phyloP scores from a whole-genome alignment of 352 stramenopile genomes.

The Globisporangium radiosum region DNA sequence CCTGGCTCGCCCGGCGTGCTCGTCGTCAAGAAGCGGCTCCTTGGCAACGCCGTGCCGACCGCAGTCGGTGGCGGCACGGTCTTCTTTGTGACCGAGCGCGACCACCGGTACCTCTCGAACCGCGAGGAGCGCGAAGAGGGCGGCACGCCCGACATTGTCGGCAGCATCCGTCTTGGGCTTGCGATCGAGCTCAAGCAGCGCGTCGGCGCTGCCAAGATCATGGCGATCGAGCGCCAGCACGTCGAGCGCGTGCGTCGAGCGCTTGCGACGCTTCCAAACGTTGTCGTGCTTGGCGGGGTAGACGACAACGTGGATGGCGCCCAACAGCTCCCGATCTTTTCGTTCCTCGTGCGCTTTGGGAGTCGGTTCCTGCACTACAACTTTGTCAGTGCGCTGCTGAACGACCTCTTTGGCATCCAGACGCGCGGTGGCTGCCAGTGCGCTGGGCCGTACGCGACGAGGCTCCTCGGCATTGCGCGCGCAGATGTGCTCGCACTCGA shows the following conservation, averaged over 20 bases:
- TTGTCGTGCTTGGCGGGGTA: constrained; percentile 85
- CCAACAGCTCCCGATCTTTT: constrained; percentile 90
- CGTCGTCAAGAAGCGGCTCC: constrained; percentile 90
- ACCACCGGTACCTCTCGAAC: constrained; percentile 75
- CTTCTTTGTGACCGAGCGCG: constrained; percentile 49
- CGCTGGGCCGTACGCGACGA: constrained; percentile 92
- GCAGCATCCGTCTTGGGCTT: constrained; percentile 89
- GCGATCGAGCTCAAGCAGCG: constrained; percentile 87
- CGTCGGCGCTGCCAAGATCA: constrained; percentile 44
- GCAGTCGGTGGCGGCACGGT: constrained; percentile 40
- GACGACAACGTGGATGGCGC: constrained; percentile 18
- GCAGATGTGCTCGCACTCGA: constrained; percentile 64
- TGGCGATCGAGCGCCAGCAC: constrained; percentile 38
- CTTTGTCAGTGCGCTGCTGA: constrained; percentile 96
- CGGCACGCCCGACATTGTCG: constrained; percentile 93
- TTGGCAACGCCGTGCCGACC: constrained; percentile 52
- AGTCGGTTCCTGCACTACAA: constrained; percentile 96
- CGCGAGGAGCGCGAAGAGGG: constrained; percentile 88
- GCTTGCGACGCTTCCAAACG: constrained; percentile 41
- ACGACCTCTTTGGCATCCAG: constrained; percentile 97
- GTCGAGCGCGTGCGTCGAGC: constrained; percentile 28
- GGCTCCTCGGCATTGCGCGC: constrained; percentile 87
- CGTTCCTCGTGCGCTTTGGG: constrained; percentile 88
- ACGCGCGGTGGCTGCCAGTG: constrained; percentile 51
- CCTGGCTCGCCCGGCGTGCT: constrained; percentile 90